These are phyloP conservation scores for Bassia scoparia DNA, from an alignment of 148 eudicot genomes.

Conservation along the genomic window DNA sequence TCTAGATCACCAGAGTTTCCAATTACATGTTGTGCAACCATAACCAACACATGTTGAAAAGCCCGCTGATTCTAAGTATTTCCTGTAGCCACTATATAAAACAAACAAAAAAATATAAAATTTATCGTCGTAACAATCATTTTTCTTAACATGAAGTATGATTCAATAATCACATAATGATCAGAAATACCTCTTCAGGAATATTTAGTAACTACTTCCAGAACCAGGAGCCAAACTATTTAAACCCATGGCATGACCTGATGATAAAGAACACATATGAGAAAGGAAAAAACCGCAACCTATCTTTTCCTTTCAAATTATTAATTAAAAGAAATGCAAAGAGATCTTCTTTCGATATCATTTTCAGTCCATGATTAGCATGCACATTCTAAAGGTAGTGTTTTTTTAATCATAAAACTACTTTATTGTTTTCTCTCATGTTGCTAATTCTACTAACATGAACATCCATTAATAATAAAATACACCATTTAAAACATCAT, in stretches of 20 bases:
- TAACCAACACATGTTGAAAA: slow-evolving; percentile 85
- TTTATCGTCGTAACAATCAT: background rate
- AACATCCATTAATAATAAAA: no score
- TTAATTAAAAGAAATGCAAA: no score
- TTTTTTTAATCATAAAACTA: no score
- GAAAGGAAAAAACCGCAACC: background rate
- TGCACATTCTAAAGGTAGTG: no score
- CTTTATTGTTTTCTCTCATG: no score
- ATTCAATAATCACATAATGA: background rate
- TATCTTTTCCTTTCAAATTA: no score
- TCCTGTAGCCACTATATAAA: slow-evolving; percentile 75
- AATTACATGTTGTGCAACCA: slow-evolving; percentile 98
- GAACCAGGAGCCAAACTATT: slow-evolving; percentile 96
- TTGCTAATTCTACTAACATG: no score
- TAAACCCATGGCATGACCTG: slow-evolving; percentile 96
- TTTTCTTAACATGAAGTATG: background rate
- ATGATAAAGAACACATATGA: slow-evolving; percentile 6
- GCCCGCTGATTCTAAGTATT: slow-evolving; percentile 84
- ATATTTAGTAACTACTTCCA: slow-evolving; percentile 88
- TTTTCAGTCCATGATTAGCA: no score
- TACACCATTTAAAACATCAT: no score
- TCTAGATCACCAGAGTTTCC: slow-evolving; percentile 98
- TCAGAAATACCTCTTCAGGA: slow-evolving; percentile 61
- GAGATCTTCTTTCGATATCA: no score
- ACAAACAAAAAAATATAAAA: background rate